Evolutionary conservation across 1,139 yeast species (phyloP).

Genomic region (Yamadazyma siamensis): DNA sequence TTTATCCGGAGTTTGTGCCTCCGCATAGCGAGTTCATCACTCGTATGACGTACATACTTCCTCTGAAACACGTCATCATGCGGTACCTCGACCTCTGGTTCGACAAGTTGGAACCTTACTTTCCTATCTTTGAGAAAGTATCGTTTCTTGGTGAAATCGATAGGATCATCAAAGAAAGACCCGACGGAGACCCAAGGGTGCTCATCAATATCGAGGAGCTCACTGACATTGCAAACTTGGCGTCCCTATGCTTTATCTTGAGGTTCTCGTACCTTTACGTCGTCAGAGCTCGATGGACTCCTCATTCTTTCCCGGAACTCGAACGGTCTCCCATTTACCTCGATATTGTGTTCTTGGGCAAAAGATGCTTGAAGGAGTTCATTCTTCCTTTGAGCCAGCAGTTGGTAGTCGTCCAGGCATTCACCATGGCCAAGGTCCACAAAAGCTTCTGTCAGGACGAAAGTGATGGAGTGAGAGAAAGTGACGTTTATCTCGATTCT

Average conservation of each 20-base stretch:
- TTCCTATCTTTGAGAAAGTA: conserved; percentile 47
- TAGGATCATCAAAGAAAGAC: conserved; percentile 12
- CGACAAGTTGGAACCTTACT: conserved; percentile 36
- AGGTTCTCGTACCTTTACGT: conserved; percentile 25
- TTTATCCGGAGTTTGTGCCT: conserved; percentile 9
- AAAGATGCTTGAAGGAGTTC: conserved; percentile 33
- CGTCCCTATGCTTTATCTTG: conserved; percentile 21
- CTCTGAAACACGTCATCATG: conserved; percentile 10
- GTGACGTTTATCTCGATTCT: conserved; percentile 8
- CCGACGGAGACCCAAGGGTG: conserved; percentile 14
- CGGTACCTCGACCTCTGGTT: conserved; percentile 29
- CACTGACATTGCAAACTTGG: conserved; percentile 26
- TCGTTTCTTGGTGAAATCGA: conserved; percentile 18
- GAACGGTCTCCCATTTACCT: conserved; percentile 24
- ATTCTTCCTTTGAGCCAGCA: conserved; percentile 36
- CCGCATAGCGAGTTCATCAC: conserved; percentile 2
- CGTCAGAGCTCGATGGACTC: conserved; percentile 9
- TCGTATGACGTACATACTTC: conserved; percentile 7
- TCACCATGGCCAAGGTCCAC: conserved; percentile 27
- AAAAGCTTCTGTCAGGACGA: conserved; percentile 29
- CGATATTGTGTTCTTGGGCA: conserved; percentile 28
- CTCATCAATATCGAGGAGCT: conserved; percentile 18
- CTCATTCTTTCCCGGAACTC: not conserved
- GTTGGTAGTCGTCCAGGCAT: conserved; percentile 46
- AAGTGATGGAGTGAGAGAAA: conserved; percentile 31